phyloP scores from a whole-genome alignment of 2,329 filamentous ascomycete species.

The Fulvia fulva region DNA sequence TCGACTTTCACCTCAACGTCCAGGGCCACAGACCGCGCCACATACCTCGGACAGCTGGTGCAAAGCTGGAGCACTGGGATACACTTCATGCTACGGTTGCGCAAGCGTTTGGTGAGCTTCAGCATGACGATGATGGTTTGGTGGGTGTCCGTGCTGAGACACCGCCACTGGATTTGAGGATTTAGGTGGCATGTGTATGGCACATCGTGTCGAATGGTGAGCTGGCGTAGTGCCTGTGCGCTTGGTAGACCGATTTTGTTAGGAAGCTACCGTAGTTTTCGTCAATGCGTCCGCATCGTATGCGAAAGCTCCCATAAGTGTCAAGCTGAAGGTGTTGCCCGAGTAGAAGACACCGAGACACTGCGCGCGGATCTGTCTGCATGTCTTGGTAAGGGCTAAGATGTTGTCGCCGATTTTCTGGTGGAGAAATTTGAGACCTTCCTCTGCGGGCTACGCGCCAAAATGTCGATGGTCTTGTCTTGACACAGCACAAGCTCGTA shows the following conservation, averaged over 20 bases:
- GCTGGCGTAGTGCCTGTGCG: neutral
- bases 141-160: too few species aligned
- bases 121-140: neutral
- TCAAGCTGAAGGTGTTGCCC: neutral
- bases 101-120: neutral
- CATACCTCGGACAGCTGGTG: neutral
- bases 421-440: neutral
- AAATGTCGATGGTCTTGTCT: neutral
- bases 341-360: neutral
- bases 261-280: neutral
- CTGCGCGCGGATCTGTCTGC: neutral
- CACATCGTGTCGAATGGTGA: neutral
- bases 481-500: neutral
- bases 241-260: neutral
- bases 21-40: too few species aligned
- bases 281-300: too few species aligned
- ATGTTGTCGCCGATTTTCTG: neutral
- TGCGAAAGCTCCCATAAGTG: neutral
- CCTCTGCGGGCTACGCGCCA: neutral
- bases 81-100: neutral
- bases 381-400: neutral
- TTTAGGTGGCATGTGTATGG: neutral
- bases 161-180: too few species aligned
- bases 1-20: too few species aligned
- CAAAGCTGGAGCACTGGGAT: neutral